phyloP scores from a whole-genome alignment of 1,284 basidiomycete species.

The Fomitopsis pinicola region DNA sequence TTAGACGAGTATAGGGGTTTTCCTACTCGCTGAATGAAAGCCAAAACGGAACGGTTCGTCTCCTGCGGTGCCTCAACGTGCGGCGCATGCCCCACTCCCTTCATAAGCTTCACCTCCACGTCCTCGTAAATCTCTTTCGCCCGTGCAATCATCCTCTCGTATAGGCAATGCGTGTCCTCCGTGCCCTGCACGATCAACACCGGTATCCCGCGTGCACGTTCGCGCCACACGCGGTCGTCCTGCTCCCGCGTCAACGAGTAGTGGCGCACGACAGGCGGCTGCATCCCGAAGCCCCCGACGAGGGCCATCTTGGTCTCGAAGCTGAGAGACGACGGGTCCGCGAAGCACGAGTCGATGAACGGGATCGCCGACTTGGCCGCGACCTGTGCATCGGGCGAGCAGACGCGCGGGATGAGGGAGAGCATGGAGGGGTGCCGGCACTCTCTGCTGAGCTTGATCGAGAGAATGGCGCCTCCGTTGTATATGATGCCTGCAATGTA shows the following conservation, averaged over 20 bases:
- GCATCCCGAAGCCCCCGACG: conserved; percentile 31
- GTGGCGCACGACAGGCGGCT: conserved; percentile 27
- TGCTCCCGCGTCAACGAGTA: conserved; percentile 29
- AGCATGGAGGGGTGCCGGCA: conserved; percentile 30
- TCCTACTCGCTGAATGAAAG: not conserved
- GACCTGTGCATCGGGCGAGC: conserved; percentile 23
- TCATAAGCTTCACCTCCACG: conserved; percentile 22
- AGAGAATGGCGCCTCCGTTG: conserved; percentile 24
- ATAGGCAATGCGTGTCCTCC: conserved; percentile 23
- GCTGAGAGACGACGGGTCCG: conserved; percentile 21
- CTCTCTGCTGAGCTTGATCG: conserved; percentile 16
- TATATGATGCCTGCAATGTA: conserved; percentile 34
- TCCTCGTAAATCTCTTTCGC: conserved; percentile 24
- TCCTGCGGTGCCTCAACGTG: conserved; percentile 12
- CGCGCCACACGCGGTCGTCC: conserved; percentile 26
- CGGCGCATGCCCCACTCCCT: conserved; percentile 29
- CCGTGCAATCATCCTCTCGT: conserved; percentile 18
- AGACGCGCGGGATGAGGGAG: conserved; percentile 21
- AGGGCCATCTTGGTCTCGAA: conserved; percentile 27
- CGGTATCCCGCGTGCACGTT: conserved; percentile 25
- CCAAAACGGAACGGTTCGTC: conserved; percentile 2
- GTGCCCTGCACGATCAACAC: conserved; percentile 28
- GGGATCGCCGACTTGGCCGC: conserved; percentile 25
- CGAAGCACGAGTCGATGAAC: conserved; percentile 31
- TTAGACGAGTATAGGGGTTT: not conserved